These are phyloP conservation scores for Alternaria sp. DNA, from an alignment of 2,329 filamentous ascomycete genomes.

Conservation along the genomic window DNA sequence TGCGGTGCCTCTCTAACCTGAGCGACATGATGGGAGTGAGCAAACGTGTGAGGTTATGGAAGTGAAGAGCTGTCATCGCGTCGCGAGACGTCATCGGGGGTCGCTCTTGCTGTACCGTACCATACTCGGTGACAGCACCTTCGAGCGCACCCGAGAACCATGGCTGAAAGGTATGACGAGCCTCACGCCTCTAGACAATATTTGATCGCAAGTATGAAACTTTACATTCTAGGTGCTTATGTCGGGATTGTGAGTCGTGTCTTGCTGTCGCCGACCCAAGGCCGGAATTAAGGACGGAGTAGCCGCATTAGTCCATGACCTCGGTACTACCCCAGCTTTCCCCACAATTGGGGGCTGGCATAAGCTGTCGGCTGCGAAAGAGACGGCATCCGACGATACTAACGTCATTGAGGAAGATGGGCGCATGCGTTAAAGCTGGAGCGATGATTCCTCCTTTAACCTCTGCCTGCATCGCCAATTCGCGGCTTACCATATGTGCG, in stretches of 20 bases:
- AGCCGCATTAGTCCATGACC: slow-evolving; percentile 17
- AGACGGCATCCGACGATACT: slow-evolving; percentile 12
- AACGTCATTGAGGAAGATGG: slow-evolving; percentile 5
- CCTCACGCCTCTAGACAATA: background rate
- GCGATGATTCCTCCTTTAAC: background rate
- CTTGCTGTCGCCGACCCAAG: background rate
- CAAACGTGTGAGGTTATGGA: slow-evolving; percentile 10
- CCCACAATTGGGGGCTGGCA: slow-evolving; percentile 18
- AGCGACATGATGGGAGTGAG: background rate
- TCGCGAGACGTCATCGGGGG: background rate
- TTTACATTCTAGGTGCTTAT: background rate
- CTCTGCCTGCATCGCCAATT: slow-evolving; percentile 1
- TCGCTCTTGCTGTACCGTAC: slow-evolving; percentile 2
- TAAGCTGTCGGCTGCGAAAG: slow-evolving; percentile 1
- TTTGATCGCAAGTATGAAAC: background rate
- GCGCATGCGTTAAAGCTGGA: slow-evolving; percentile 8
- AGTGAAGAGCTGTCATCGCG: slow-evolving; percentile 10
- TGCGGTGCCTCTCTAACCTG: background rate
- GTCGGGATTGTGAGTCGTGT: background rate
- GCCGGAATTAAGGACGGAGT: background rate
- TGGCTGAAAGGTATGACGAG: background rate
- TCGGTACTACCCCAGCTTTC: slow-evolving; percentile 28
- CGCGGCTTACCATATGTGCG: slow-evolving; percentile 6
- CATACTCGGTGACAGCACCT: background rate
- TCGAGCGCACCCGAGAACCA: background rate